Base-by-base conservation (phyloP, 768 basidiomycete genomes). In the Coprinellus micaceus region DNA sequence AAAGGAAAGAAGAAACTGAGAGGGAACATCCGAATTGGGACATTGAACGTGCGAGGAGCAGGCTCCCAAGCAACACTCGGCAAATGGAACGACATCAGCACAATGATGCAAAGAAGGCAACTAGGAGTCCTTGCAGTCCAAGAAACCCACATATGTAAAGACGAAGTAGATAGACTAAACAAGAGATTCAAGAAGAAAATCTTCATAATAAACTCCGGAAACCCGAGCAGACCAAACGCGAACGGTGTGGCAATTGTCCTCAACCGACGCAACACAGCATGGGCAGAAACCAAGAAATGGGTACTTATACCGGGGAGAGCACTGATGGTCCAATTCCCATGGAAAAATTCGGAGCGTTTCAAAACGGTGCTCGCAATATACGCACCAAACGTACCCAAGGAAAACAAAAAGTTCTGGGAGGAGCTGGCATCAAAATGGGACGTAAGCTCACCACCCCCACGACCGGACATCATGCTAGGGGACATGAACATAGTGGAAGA, bases 401-500 rank as follows among this genome's bases (percentile, higher is more conserved):
- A 45, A 10, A 45, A 45, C 22, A 19, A n/a, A 10, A 10, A 9
- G 10, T 45, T 45, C 43, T 45, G 43, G 43, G 19, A 10, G 7
- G 21, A 9, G 19, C 43, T 45, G 22, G 43, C 17, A 10, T n/a
- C 43, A 19, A 45, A 45, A 19, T 24, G 17, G 17, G 43, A 45
- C 19, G n/a, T 7, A 19, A 9, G 10, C 9, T 7, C 9, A 7
- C 22, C 43, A 10, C 43, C 43, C 9, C 36, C 36, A 9, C 40
- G 40, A 5, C 40, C 40, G 40, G 10, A 43, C 40, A 10, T 43
- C 40, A 19, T 43, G 10, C 19, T 43, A 17, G 40, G 40, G n/a
- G 40, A 43, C n/a, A 10, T 21, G 10, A 80, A 82, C 58, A 28
- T 79, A 0, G 70, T 72, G 0, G 75, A 80, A 53, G 71, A 74